Evolutionary conservation across 2,329 filamentous ascomycete species (phyloP), one percentile per base, ranked within the genome.

Genomic region (Talaromyces albobiverticillius): DNA sequence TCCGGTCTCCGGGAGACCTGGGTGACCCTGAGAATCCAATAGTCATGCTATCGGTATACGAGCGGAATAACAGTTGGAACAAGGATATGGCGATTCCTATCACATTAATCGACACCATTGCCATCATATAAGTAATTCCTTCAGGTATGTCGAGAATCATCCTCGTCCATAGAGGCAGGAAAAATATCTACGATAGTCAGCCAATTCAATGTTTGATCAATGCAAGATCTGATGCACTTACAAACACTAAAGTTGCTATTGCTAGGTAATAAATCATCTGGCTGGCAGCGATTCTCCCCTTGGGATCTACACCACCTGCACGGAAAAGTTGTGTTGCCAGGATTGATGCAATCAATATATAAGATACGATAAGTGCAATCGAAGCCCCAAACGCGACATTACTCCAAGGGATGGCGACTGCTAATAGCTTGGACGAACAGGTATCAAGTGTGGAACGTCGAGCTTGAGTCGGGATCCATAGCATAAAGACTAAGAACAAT

Each of bases 251-350:
- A 3, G 53, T 47, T 11, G 56, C 59, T 51, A 59, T 56, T 9
- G 57, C 54, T 16, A 66, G 52, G 54, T 67, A 64, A 41, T 65
- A 67, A 4, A 66, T 56, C 29, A 60, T 56, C 45, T 63, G 57
- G 16, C 59, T 62, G 7, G 59, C 56, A 18, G 61, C 60, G 38
- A 64, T 59, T 42, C 61, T 58, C 46, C 65, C 61, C 23, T 58
- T 55, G 31, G 41, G 48, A 41, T 61, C 56, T 23, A 65, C 26
- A 14, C 57, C 57, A 7, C 41, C 51, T 9, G 60, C 58, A n/a
- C 61, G 57, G 22, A 60, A 40, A 11, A 66, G 52, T 42, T 59
- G 60, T 3, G 52, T 32, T 13, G 51, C 47, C 16, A 65, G 45
- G 14, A 59, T 51, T 3, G 42, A 32, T 1, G 58, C 62, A 22